Conservation (phyloP, 2,329 filamentous ascomycete species). For the Dactylellina leptospora region DNA sequence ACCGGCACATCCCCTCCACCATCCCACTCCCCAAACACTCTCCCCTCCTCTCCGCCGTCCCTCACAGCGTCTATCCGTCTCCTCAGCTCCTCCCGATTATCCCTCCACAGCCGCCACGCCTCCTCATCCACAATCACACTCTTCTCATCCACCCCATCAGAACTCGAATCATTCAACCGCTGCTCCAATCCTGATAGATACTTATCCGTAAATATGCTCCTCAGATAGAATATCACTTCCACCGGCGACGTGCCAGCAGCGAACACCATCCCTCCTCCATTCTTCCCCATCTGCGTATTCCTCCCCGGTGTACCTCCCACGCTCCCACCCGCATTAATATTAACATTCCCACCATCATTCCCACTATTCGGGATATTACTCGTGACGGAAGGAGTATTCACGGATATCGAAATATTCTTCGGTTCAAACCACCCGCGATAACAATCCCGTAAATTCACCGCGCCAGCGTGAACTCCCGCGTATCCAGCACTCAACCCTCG, state of each 20-base stretch:
- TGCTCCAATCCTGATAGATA: constrained; percentile 10
- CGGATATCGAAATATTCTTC: not conserved
- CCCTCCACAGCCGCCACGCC: constrained; percentile 39
- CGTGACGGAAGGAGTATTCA: no score
- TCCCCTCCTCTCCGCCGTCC: not conserved
- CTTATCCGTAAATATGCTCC: constrained; percentile 41
- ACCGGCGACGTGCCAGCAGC: constrained; percentile 31
- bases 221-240: constrained; percentile 25
- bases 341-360: no score
- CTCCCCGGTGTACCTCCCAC: not conserved
- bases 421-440: constrained; percentile 37
- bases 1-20: constrained; percentile 39
- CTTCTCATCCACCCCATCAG: not conserved
- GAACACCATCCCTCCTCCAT: not conserved
- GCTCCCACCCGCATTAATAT: not conserved
- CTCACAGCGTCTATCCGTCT: constrained; percentile 20
- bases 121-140: constrained; percentile 40
- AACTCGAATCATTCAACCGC: constrained; percentile 6
- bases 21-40: constrained; percentile 46
- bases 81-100: constrained; percentile 30
- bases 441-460: constrained; percentile 31
- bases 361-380: not conserved
- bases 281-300: not conserved
- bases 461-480: constrained; percentile 29
- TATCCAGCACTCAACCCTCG: constrained; percentile 29